Evolutionary conservation across 2,329 filamentous ascomycete genomes (phyloP).

Genomic region (Fusarium temperatum): DNA sequence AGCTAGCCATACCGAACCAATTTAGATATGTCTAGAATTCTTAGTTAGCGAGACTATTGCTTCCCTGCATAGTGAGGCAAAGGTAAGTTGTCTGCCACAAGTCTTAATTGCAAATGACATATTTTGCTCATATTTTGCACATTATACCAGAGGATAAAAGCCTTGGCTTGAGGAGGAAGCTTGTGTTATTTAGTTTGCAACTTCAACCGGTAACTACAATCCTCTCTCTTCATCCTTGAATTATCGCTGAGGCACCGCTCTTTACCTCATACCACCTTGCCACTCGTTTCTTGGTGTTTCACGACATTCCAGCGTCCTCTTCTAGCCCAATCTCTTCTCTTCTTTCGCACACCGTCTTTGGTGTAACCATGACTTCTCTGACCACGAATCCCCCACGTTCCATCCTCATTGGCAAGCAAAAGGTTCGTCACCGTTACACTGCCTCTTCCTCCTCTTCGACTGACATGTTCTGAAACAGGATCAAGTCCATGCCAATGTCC

Average conservation of each 20-base stretch:
- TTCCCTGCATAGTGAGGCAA: background rate
- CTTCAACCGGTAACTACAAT: background rate
- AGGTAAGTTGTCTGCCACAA: background rate
- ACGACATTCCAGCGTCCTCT: background rate
- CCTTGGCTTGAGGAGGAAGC: accelerated
- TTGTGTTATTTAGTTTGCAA: background rate
- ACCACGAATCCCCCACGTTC: background rate
- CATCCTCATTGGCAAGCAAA: background rate
- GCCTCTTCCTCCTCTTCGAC: accelerated
- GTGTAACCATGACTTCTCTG: background rate
- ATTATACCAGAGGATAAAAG: background rate
- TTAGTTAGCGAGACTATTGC: background rate
- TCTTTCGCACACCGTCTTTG: background rate
- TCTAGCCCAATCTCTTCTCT: background rate
- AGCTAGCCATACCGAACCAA: background rate
- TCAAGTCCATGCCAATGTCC: background rate
- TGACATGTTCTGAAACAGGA: background rate
- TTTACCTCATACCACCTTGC: background rate
- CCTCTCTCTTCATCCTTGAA: background rate
- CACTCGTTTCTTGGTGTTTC: background rate
- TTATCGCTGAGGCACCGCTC: background rate
- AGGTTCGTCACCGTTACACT: background rate
- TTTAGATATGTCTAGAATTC: background rate
- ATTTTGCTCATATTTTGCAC: background rate
- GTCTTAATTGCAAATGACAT: background rate